Evolutionary conservation across 192 early-diverging fungal species (phyloP), one percentile per base, ranked within the genome.

Genomic region (Kappamyces sp.): DNA sequence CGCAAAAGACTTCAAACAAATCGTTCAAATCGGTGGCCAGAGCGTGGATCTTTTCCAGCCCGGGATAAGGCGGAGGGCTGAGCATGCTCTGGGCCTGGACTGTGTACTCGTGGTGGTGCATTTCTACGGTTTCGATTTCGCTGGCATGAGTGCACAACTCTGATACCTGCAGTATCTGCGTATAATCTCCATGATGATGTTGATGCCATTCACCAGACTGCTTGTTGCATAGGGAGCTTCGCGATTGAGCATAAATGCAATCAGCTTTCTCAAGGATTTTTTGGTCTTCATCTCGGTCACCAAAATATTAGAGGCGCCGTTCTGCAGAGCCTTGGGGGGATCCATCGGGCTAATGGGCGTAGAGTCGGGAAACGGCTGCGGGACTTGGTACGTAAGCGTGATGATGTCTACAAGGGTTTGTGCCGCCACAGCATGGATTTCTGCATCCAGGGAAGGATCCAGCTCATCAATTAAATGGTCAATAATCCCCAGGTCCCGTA

Each of bases 111-210:
- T 83, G 80, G 37, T 80, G 74, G 54, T 74, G 72, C 51, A 73
- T 71, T 65, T 83, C 80, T 0, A 75, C 78, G 64, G 77, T 73
- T 54, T 83, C 80, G 40, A 83, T 83, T 54, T 83, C 80, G 51
- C 77, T 77, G 50, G 8, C 30, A 4, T 5, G 12, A 71, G 36
- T n/a, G n/a, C n/a, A n/a, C 43, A 12, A 12, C 31, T 45, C 31
- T 45, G 29, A 15, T 66, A 89, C 87, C 85, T 87, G 84, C 93
- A 97, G 69, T 96, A 96, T 61, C 93, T 85, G 58, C 95, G 84
- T 69, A 99, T 94, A 12, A 99, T 76, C 75, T 99, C 94, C 59
- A 99, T 94, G 62, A 99, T 88, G 55, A 99, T 93, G 49, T 86
- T 90, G 34, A 96, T 90, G 62, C 91, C 93, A 67, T 93, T 96